Conservation (phyloP, 805 yeast species). For the Spathaspora arborariae region DNA sequence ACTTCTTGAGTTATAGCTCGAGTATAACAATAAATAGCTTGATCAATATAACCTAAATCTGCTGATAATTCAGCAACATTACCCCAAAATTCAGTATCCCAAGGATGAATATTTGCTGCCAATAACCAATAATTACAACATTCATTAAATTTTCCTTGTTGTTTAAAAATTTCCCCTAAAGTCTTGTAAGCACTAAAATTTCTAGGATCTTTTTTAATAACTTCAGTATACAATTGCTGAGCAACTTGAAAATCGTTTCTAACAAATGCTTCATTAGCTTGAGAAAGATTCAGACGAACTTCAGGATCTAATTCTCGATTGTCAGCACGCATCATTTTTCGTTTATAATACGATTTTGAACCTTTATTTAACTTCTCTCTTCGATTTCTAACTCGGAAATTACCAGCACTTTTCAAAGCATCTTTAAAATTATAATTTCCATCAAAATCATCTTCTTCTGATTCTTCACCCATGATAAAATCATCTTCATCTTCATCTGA, state of each 20-base stretch:
- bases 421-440: conserved; percentile 52
- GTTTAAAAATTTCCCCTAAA: conserved; percentile 75
- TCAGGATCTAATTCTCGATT: conserved; percentile 63
- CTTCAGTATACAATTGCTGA: conserved; percentile 56
- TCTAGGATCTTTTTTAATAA: conserved; percentile 71
- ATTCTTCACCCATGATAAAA: conserved; percentile 15
- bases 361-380: conserved; percentile 26
- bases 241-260: conserved; percentile 58
- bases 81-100: conserved; percentile 77
- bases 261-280: conserved; percentile 81
- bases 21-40: conserved; percentile 75
- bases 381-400: conserved; percentile 48
- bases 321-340: conserved; percentile 31
- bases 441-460: conserved; percentile 32
- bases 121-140: conserved; percentile 79
- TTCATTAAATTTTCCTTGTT: conserved; percentile 62
- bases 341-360: conserved; percentile 33
- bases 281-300: conserved; percentile 58
- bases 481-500: conserved; percentile 9
- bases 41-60: conserved; percentile 64
- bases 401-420: conserved; percentile 64
- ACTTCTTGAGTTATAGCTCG: conserved; percentile 19
- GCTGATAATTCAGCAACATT: conserved; percentile 66
- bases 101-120: conserved; percentile 74
- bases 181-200: conserved; percentile 85